Percentiles rank a stretch among this genome's conserved stretches.
These are phyloP conservation scores for Pseudogymnoascus sp. DNA, from an alignment of 2,329 filamentous ascomycete species.

Conservation along the genomic window DNA sequence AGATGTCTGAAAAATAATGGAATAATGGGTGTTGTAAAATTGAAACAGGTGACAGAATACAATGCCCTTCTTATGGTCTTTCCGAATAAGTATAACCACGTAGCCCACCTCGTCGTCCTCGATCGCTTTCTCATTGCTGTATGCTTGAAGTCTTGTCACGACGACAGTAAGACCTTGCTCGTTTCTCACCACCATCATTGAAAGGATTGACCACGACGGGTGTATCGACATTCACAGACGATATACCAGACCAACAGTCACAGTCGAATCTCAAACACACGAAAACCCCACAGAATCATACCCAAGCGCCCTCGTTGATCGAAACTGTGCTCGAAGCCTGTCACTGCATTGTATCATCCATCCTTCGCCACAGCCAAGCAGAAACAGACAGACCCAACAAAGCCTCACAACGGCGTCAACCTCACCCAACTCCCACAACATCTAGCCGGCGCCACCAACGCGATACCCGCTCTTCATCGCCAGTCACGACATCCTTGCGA, in stretches of 20 bases:
- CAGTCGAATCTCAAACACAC: slow-evolving; percentile 1
- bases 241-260: background rate
- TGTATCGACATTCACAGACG: slow-evolving; percentile 3
- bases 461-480: slow-evolving; percentile 1
- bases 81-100: slow-evolving; percentile 6
- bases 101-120: background rate
- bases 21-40: slow-evolving; percentile 7
- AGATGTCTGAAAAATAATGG: slow-evolving; percentile 2
- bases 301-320: slow-evolving; percentile 7
- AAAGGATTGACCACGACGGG: background rate
- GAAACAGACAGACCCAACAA: background rate
- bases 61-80: background rate
- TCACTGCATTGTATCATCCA: slow-evolving; percentile 7
- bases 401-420: slow-evolving; percentile 4
- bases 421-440: background rate
- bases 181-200: background rate
- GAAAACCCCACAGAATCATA: slow-evolving; percentile 2
- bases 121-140: background rate
- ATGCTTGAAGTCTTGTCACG: slow-evolving; percentile 5
- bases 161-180: background rate
- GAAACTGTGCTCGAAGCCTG: slow-evolving; percentile 6
- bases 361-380: slow-evolving; percentile 1
- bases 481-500: background rate
- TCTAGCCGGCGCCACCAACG: background rate
- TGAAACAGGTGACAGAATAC: slow-evolving; percentile 8